These are phyloP conservation scores for Hypholoma fasciculare DNA, from an alignment of 768 basidiomycete genomes.

Conservation along the genomic window DNA sequence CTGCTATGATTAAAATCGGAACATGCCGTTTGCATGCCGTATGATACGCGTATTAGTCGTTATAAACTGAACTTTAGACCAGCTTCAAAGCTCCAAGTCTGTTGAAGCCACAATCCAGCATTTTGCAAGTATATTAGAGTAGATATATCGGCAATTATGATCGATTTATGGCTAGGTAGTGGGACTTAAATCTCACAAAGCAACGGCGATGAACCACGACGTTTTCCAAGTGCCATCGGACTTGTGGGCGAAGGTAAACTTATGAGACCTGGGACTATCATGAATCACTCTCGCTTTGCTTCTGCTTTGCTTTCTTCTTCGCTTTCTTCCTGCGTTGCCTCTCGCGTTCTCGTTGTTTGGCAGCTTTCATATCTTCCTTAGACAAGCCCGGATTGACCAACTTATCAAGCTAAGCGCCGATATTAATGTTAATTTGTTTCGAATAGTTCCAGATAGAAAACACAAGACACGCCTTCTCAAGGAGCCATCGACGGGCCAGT, in stretches of 20 bases:
- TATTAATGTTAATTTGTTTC: conserved; percentile 18
- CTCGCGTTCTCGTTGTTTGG: conserved; percentile 77
- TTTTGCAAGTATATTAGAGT: too few species aligned
- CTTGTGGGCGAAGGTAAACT: too few species aligned
- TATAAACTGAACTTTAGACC: too few species aligned
- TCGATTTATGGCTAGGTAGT: not conserved
- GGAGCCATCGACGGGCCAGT: conserved; percentile 68
- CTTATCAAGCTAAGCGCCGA: conserved; percentile 59
- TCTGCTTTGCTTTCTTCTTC: conserved; percentile 58
- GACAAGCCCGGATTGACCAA: conserved; percentile 76
- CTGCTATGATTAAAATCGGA: conserved; percentile 15
- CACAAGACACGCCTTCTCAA: conserved; percentile 68
- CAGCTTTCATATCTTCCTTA: conserved; percentile 64
- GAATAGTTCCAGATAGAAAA: conserved; percentile 11
- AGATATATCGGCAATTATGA: too few species aligned
- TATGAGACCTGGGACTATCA: too few species aligned
- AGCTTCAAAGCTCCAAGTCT: too few species aligned
- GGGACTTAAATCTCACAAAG: not conserved
- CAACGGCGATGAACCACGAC: not conserved
- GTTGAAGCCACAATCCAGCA: too few species aligned
- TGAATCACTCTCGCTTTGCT: conserved; percentile 15
- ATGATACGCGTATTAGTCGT: not conserved
- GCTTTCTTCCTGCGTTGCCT: conserved; percentile 76
- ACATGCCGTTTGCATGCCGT: too few species aligned
- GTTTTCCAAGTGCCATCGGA: too few species aligned